Evolutionary conservation across 331 rosid species (phyloP), one percentile per base, ranked within the genome.

Genomic region (Ulmus americana): DNA sequence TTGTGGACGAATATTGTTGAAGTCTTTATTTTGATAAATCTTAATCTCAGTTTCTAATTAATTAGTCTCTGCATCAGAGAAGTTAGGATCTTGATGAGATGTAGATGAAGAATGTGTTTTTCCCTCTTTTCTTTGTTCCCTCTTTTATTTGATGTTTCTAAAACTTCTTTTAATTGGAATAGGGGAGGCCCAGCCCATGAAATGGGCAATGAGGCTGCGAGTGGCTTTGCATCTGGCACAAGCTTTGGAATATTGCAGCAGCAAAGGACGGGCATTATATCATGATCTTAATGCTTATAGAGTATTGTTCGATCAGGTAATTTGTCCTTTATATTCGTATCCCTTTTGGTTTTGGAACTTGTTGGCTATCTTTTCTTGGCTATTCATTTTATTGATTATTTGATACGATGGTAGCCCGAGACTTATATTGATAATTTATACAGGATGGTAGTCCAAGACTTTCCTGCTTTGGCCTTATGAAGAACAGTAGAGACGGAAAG

Each of bases 191-290:
- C 96, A 94, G 74, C 99, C 97, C 3, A 87, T 94, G 99, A 90
- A 94, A 82, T 94, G 99, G 99, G 87, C 96, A 38, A 94, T 94
- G 99, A 87, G 99, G 88, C 82, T 90, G 79, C 91, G 99, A 66
- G 99, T 94, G 79, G 99, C 99, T 55, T 73, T 94, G 77, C 82
- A 84, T 86, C 79, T 94, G 42, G 97, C 99, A 28, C 97, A 94
- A 80, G 99, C 97, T 48, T 81, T 90, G 79, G 99, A 90, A 54
- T 90, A 90, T 75, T 90, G 97, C 85, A 85, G 86, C 75, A 83
- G 71, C 70, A 87, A 51, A 64, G 99, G 97, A 70, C 82, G 95
- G 64, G 95, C 91, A 39, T 68, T 94, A 77, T 94, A 94, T 80
- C 97, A 94, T 61, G 99, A 94, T 72, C 97, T 94, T 58, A 94